These are phyloP conservation scores for Daldinia childiae DNA, from an alignment of 495 filamentous ascomycete species.

Conservation along the genomic window DNA sequence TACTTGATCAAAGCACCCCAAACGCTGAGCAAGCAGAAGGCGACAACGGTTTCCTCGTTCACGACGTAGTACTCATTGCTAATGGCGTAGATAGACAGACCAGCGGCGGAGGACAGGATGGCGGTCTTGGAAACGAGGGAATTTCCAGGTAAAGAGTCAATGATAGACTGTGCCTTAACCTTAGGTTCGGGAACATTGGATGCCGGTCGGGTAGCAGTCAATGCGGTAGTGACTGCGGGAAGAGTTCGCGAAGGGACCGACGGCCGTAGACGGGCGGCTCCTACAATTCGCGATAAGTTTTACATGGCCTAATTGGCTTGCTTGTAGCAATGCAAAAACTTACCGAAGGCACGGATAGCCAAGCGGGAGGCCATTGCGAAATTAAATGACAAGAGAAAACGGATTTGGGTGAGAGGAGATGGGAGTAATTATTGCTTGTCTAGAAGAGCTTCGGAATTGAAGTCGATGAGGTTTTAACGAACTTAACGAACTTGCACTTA, in stretches of 20 bases:
- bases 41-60: constrained; percentile 96
- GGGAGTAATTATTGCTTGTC: constrained; percentile 47
- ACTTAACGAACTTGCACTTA: constrained; percentile 49
- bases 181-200: constrained; percentile 91
- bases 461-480: constrained; percentile 63
- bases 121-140: constrained; percentile 92
- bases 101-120: constrained; percentile 91
- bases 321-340: constrained; percentile 49
- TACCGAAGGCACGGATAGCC: constrained; percentile 90
- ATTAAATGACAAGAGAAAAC: constrained; percentile 44
- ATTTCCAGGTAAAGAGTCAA: constrained; percentile 87
- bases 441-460: constrained; percentile 49
- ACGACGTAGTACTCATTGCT: constrained; percentile 99
- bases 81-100: constrained; percentile 91
- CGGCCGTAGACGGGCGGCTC: constrained; percentile 88
- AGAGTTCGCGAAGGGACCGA: constrained; percentile 72
- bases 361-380: constrained; percentile 94
- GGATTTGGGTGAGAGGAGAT: constrained; percentile 51
- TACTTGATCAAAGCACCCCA: constrained; percentile 91
- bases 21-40: constrained; percentile 85
- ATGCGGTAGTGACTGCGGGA: constrained; percentile 74
- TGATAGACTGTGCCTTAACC: constrained; percentile 92
- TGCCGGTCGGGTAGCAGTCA: constrained; percentile 69
- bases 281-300: constrained; percentile 58
- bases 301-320: constrained; percentile 23